A percentile compares a stretch with the other conserved stretches of the same genome.
These are phyloP conservation scores for Avena atlantica DNA, from an alignment of 176 grass and related monocot species.

Conservation along the genomic window DNA sequence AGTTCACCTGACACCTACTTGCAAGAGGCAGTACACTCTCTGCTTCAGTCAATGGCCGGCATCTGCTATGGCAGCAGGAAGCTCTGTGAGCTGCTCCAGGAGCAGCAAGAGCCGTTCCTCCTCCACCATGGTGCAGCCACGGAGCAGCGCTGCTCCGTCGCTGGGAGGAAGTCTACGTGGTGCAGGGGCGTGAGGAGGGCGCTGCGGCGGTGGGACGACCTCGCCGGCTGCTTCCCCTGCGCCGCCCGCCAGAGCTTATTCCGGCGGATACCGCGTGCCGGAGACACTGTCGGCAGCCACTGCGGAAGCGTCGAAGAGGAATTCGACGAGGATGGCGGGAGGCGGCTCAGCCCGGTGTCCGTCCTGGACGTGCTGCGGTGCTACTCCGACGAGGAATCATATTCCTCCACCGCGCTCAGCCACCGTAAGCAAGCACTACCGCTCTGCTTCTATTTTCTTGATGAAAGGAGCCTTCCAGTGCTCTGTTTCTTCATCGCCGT, in stretches of 20 bases:
- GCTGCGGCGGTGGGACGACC: not conserved
- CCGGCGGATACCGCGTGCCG: not conserved
- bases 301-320: too few relatives aligned
- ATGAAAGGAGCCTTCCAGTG: too few relatives aligned
- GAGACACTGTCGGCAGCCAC: not conserved
- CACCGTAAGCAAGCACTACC: not conserved
- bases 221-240: slow-evolving; percentile 41
- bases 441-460: too few relatives aligned
- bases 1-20: not conserved
- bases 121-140: not conserved
- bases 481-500: not conserved
- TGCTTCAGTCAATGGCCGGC: slow-evolving; percentile 11
- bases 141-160: slow-evolving; percentile 38
- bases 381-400: slow-evolving; percentile 54
- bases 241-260: slow-evolving; percentile 37
- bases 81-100: slow-evolving; percentile 76
- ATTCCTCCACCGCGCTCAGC: not conserved
- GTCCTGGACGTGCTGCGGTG: slow-evolving; percentile 61
- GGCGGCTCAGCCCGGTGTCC: slow-evolving; percentile 80
- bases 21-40: not conserved
- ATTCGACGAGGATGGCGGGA: not conserved
- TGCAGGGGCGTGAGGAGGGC: slow-evolving; percentile 16
- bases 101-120: slow-evolving; percentile 92
- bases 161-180: not conserved
- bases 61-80: slow-evolving; percentile 41